phyloP scores from a whole-genome alignment of 768 basidiomycete genomes.

The Leccinum subgranulosum region DNA sequence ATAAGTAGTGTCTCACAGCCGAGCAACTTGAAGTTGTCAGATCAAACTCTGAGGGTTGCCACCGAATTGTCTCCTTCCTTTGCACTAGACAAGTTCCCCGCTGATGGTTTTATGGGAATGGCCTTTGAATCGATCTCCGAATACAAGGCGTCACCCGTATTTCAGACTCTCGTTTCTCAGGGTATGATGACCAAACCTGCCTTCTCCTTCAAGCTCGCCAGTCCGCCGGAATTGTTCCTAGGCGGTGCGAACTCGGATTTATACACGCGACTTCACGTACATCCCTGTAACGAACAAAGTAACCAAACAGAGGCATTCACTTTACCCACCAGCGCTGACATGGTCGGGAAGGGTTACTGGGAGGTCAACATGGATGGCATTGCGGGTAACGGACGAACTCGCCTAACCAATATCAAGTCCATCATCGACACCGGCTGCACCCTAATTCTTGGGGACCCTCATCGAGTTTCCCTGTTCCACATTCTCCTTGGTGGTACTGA shows the following conservation, averaged over 20 bases:
- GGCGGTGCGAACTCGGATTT: slow-evolving; percentile 45
- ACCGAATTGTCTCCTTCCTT: slow-evolving; percentile 5
- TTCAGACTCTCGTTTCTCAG: slow-evolving; percentile 41
- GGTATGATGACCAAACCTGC: slow-evolving; percentile 17
- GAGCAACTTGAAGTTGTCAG: slow-evolving; percentile 2
- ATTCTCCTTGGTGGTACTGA: slow-evolving; percentile 23
- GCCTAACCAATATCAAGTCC: too few relatives aligned
- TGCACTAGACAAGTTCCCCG: not conserved
- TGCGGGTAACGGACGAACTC: not conserved
- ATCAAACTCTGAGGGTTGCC: slow-evolving; percentile 13
- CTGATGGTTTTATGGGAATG: slow-evolving; percentile 38
- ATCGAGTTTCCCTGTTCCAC: slow-evolving; percentile 19
- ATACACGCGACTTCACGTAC: slow-evolving; percentile 41
- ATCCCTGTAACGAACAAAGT: slow-evolving; percentile 7
- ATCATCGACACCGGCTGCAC: slow-evolving; percentile 24
- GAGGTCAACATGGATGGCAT: slow-evolving; percentile 14
- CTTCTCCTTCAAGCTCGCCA: slow-evolving; percentile 49
- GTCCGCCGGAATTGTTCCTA: slow-evolving; percentile 44
- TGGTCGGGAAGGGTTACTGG: slow-evolving; percentile 15
- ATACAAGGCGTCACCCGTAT: slow-evolving; percentile 33
- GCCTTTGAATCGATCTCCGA: slow-evolving; percentile 38
- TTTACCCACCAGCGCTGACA: not conserved
- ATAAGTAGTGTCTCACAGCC: not conserved
- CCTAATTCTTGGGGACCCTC: slow-evolving; percentile 2
- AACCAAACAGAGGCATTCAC: not conserved